Evolutionary conservation across 2,329 filamentous ascomycete genomes (phyloP).

Genomic region (Tolypocladium album): DNA sequence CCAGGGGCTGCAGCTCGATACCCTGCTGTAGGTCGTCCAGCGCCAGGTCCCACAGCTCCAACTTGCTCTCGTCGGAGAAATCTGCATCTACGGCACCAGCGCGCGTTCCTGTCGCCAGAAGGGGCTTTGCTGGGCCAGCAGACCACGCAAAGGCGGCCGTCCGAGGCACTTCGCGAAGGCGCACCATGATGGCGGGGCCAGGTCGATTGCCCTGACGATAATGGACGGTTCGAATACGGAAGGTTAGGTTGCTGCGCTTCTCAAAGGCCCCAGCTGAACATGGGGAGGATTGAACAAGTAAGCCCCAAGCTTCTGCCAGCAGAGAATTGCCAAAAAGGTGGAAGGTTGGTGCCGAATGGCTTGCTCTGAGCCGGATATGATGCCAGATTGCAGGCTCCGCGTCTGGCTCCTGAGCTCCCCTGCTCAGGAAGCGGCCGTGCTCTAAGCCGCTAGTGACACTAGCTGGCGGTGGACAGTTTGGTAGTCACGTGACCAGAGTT

Average conservation of each 20-base stretch:
- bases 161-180: constrained; percentile 89
- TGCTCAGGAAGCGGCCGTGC: constrained; percentile 2
- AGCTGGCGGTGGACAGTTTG: constrained; percentile 5
- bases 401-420: constrained; percentile 18
- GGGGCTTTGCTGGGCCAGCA: constrained; percentile 63
- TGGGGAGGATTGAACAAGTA: constrained; percentile 9
- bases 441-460: not conserved
- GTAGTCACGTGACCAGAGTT: not conserved
- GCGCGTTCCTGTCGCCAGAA: constrained; percentile 86
- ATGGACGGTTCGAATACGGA: constrained; percentile 1
- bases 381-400: constrained; percentile 33
- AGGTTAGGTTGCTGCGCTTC: constrained; percentile 3
- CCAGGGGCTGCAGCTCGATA: constrained; percentile 75
- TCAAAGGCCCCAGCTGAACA: constrained; percentile 9
- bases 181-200: constrained; percentile 61
- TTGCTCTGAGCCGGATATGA: constrained; percentile 18
- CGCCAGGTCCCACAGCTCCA: constrained; percentile 92
- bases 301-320: constrained; percentile 18
- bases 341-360: constrained; percentile 2
- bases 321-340: constrained; percentile 12
- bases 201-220: constrained; percentile 2
- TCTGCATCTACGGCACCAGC: constrained; percentile 93
- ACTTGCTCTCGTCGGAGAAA: constrained; percentile 93
- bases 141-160: constrained; percentile 98
- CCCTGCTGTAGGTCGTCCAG: constrained; percentile 67